These are phyloP conservation scores for Yarrowia sp. DNA, from an alignment of 805 yeast species.

Conservation along the genomic window DNA sequence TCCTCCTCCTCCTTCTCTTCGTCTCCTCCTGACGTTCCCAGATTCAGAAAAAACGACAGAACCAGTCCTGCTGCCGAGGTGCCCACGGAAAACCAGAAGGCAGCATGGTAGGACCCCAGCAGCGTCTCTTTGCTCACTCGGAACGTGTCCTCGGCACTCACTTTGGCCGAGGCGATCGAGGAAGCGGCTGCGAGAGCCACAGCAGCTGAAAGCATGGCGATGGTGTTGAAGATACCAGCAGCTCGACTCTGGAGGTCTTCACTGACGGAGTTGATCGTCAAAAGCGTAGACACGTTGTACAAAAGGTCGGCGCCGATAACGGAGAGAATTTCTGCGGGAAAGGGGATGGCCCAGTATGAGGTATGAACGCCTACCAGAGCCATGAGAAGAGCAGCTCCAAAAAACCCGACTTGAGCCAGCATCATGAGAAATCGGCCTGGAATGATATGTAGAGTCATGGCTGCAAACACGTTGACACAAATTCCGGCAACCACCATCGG, in stretches of 20 bases:
- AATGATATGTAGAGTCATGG: slow-evolving; percentile 55
- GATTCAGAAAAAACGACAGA: slow-evolving; percentile 49
- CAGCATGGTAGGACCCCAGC: slow-evolving; percentile 44
- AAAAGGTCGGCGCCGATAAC: slow-evolving; percentile 59
- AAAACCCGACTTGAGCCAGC: slow-evolving; percentile 51
- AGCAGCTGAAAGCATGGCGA: slow-evolving; percentile 53
- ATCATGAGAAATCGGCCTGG: slow-evolving; percentile 53
- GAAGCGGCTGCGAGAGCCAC: slow-evolving; percentile 55
- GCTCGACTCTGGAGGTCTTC: slow-evolving; percentile 55
- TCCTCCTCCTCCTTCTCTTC: background rate
- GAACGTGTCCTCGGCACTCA: slow-evolving; percentile 40
- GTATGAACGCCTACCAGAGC: slow-evolving; percentile 51
- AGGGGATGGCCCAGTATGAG: slow-evolving; percentile 57
- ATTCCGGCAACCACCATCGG: slow-evolving; percentile 56
- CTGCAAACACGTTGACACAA: slow-evolving; percentile 56
- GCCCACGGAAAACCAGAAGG: slow-evolving; percentile 54
- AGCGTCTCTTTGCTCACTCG: slow-evolving; percentile 31
- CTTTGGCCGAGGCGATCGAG: slow-evolving; percentile 48
- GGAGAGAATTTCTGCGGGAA: slow-evolving; percentile 54
- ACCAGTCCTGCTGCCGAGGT: slow-evolving; percentile 48
- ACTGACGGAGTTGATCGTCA: slow-evolving; percentile 54
- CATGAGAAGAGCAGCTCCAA: slow-evolving; percentile 54
- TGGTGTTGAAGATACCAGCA: slow-evolving; percentile 58
- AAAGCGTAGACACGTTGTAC: slow-evolving; percentile 57
- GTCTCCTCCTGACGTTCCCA: slow-evolving; percentile 47